Base-by-base conservation (phyloP, 2,329 filamentous ascomycete species). In the Aspergillus candidus region DNA sequence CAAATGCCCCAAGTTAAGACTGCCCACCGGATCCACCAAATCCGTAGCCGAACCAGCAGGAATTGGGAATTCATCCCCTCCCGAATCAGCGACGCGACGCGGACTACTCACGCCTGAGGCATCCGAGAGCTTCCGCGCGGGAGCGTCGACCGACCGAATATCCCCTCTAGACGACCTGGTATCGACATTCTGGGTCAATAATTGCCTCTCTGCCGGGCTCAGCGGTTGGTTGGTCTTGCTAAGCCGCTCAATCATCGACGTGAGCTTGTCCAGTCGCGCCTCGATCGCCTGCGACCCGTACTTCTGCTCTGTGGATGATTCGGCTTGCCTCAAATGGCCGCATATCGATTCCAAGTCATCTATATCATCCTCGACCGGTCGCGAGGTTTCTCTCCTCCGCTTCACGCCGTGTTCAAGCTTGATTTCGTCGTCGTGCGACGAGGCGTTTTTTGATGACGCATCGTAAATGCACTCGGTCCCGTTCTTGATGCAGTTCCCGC, bases 401-500 rank as follows among this genome's bases (percentile, higher is more conserved):
- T 70, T 70, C 5, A 60, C 50, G 6, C 65, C 63, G 37, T 68
- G 59, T 6, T 40, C 50, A 14, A 49, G 37, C 39, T 46, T 52
- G 32, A 37, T 37, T 17, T 48, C 44, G 8, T 15, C 39, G 12
- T 56, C 46, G 18, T 40, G 50, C 32, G 29, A 32, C 17, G 44
- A 43, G 2, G 56, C 52, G 32, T 57, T 66, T 40, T 58, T 58
- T 38, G 55, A 54, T 38, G 54, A 47, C n/a, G 52, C 54, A 56
- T 69, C 65, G 51, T 72, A 73, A 5, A 66, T 44, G 49, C 71
- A 73, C 44, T 69, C 57, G 45, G 65, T 62, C 15, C 62, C 62
- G 35, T 66, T 71, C 46, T 72, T 73, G 43, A 55, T 47, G 48
- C 71, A 73, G 40, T 70, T 72, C 22, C 68, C 67, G 52, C 71